These are phyloP conservation scores for Trametes sanguinea DNA, from an alignment of 768 basidiomycete species.

Conservation along the genomic window DNA sequence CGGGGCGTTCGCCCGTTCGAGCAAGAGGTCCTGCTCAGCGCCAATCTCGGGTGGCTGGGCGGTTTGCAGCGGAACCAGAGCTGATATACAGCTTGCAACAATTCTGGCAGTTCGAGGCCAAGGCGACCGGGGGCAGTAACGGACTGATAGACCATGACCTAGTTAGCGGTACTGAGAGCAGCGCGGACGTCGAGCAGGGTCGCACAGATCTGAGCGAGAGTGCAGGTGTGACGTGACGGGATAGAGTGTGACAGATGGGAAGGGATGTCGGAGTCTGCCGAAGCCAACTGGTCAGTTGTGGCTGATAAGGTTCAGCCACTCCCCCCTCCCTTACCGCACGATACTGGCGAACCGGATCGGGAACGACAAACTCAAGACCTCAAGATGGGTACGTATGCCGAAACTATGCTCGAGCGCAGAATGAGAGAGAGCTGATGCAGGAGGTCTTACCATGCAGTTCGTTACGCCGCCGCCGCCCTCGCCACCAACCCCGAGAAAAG, in stretches of 20 bases:
- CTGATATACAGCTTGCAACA: too few relatives aligned
- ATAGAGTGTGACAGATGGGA: background rate
- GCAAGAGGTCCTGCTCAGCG: too few relatives aligned
- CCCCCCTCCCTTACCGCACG: constrained; percentile 19
- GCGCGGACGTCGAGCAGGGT: too few relatives aligned
- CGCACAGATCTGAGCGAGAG: too few relatives aligned
- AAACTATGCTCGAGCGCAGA: constrained; percentile 19
- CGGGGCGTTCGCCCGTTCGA: too few relatives aligned
- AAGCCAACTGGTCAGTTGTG: constrained; percentile 29
- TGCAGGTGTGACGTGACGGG: background rate
- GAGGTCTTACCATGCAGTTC: constrained; percentile 54
- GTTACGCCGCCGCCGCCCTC: constrained; percentile 88
- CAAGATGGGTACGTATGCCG: constrained; percentile 40
- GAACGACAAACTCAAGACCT: constrained; percentile 38
- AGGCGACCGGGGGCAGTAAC: too few relatives aligned
- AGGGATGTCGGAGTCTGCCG: constrained; percentile 22
- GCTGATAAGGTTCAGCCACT: constrained; percentile 33
- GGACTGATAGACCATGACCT: too few relatives aligned
- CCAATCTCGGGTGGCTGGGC: too few relatives aligned
- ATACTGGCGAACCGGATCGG: constrained; percentile 22
- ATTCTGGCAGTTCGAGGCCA: too few relatives aligned
- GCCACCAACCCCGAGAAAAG: constrained; percentile 96
- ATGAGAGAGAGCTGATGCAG: constrained; percentile 19
- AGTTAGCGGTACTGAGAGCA: too few relatives aligned
- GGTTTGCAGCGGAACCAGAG: too few relatives aligned